Conservation (phyloP, 108 stramenopile species). For the Skeletonema potamos region DNA sequence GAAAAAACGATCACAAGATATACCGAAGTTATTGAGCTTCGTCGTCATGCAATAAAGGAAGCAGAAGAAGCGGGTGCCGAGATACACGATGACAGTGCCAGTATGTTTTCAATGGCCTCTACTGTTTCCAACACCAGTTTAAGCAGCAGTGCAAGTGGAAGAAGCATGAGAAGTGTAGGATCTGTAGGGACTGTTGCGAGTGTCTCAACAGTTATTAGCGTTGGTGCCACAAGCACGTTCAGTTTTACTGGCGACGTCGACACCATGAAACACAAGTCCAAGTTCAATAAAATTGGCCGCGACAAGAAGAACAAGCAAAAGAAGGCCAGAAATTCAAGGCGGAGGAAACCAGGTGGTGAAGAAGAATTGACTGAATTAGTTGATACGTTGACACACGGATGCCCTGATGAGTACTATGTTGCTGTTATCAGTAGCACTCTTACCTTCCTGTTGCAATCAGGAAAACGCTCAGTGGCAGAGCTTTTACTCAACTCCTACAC, state of each 20-base stretch:
- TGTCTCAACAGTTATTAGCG: conserved; percentile 80
- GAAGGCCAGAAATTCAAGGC: conserved; percentile 51
- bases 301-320: conserved; percentile 76
- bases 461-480: conserved; percentile 42
- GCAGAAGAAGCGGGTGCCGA: conserved; percentile 35
- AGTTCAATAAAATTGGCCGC: conserved; percentile 72
- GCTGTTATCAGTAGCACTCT: conserved; percentile 68
- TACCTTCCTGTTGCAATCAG: conserved; percentile 55
- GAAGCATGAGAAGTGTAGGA: conserved; percentile 22
- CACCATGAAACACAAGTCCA: conserved; percentile 74
- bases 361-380: conserved; percentile 74
- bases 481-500: conserved; percentile 54
- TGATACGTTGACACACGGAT: conserved; percentile 41
- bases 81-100: conserved; percentile 62
- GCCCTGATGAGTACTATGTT: conserved; percentile 52
- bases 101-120: conserved; percentile 78
- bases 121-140: conserved; percentile 62
- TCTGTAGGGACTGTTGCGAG: conserved; percentile 55
- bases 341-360: conserved; percentile 76
- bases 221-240: conserved; percentile 68
- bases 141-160: conserved; percentile 57
- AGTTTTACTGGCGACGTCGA: conserved; percentile 66
- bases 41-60: conserved; percentile 63
- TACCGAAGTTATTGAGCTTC: conserved; percentile 62
- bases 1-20: conserved; percentile 51